Conservation (phyloP, 352 stramenopile genomes). For the Globisporangium nunn region DNA sequence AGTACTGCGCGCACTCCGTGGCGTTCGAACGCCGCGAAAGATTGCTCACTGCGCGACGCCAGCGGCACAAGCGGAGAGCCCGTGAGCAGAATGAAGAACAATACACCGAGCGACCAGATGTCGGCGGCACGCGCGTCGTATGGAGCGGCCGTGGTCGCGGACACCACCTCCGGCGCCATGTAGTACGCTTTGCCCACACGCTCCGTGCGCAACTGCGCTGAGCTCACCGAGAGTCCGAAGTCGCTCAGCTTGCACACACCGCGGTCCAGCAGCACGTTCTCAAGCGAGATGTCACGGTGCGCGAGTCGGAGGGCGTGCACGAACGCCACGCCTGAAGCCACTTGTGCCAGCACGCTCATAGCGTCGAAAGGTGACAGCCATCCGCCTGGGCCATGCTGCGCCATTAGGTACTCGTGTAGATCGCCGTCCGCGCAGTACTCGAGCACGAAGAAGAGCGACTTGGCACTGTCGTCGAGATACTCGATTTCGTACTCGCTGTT, state of each 20-base stretch:
- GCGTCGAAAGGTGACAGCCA: background rate
- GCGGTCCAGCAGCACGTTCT: slow-evolving; percentile 49
- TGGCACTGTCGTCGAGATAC: background rate
- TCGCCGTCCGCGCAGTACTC: slow-evolving; percentile 13
- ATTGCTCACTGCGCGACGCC: slow-evolving; percentile 19
- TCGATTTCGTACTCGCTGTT: background rate
- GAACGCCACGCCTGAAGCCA: slow-evolving; percentile 6
- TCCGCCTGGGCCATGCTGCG: slow-evolving; percentile 1
- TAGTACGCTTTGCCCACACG: slow-evolving; percentile 44
- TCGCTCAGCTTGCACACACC: slow-evolving; percentile 45
- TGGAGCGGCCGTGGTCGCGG: slow-evolving; percentile 5
- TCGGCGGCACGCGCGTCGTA: slow-evolving; percentile 60
- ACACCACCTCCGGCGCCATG: slow-evolving; percentile 54
- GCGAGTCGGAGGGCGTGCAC: slow-evolving; percentile 21
- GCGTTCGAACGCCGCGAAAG: slow-evolving; percentile 24
- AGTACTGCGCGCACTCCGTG: slow-evolving; percentile 20
- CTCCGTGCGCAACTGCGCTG: slow-evolving; percentile 8
- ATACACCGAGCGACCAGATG: slow-evolving; percentile 62
- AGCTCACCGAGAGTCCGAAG: slow-evolving; percentile 36
- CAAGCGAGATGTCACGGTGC: slow-evolving; percentile 56
- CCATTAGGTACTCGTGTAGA: slow-evolving; percentile 9
- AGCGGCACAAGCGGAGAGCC: slow-evolving; percentile 37
- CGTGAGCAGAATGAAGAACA: slow-evolving; percentile 70
- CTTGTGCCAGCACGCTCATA: slow-evolving; percentile 9
- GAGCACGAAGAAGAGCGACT: slow-evolving; percentile 13